phyloP scores from a whole-genome alignment of 2,329 filamentous ascomycete species.

The Colletotrichum salicis region DNA sequence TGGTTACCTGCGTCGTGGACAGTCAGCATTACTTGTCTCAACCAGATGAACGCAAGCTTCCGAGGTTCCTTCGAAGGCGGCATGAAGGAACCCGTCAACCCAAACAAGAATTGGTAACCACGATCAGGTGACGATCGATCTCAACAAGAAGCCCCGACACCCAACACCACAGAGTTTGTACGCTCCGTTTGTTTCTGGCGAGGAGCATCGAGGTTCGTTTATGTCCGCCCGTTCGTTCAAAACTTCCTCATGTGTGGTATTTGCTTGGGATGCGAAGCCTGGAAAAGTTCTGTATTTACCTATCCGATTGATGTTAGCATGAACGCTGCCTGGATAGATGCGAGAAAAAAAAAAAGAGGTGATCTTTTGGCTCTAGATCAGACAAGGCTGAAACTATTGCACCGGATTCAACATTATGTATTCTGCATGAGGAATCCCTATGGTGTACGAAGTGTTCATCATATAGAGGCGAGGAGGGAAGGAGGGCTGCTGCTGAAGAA shows the following conservation, averaged over 20 bases:
- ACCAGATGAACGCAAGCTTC: slow-evolving; percentile 10
- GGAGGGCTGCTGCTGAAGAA: not conserved
- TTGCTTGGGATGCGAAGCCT: slow-evolving; percentile 27
- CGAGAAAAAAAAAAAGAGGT: slow-evolving; percentile 40
- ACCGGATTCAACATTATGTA: slow-evolving; percentile 71
- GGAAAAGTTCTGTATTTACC: slow-evolving; percentile 49
- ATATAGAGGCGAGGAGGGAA: slow-evolving; percentile 48
- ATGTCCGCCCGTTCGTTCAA: slow-evolving; percentile 79
- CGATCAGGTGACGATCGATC: slow-evolving; percentile 71
- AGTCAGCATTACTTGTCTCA: slow-evolving; percentile 12
- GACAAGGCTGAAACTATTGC: slow-evolving; percentile 76
- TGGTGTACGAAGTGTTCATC: slow-evolving; percentile 71
- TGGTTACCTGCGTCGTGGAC: slow-evolving; percentile 42
- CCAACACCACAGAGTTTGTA: slow-evolving; percentile 70
- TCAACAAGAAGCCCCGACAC: slow-evolving; percentile 69
- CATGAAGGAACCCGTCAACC: not conserved
- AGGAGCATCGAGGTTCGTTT: slow-evolving; percentile 64
- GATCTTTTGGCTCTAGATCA: slow-evolving; percentile 58
- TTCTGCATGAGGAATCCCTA: slow-evolving; percentile 77
- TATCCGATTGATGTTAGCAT: slow-evolving; percentile 53
- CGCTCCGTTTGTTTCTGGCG: slow-evolving; percentile 65
- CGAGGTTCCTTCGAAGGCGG: not conserved
- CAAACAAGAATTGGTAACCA: slow-evolving; percentile 40
- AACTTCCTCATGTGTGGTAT: slow-evolving; percentile 64
- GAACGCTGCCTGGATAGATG: slow-evolving; percentile 34